A percentile compares a stretch with the other conserved stretches of the same genome.
These are phyloP conservation scores for Lanmaoa rubissima DNA, from an alignment of 768 basidiomycete genomes.

Conservation along the genomic window DNA sequence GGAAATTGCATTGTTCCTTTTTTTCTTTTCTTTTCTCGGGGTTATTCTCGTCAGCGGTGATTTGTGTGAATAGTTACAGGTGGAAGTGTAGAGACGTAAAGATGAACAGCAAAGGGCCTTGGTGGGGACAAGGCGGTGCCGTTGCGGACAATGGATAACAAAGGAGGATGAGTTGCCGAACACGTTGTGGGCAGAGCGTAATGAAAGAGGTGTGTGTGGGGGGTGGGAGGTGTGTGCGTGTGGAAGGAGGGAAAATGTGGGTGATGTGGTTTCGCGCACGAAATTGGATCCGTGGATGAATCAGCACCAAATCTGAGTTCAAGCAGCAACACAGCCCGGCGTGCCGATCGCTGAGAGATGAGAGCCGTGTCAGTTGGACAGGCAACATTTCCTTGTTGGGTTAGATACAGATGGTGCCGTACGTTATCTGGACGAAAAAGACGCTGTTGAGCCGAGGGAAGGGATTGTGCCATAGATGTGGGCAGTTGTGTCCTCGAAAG, in stretches of 20 bases:
- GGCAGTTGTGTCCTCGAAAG: conserved; percentile 32
- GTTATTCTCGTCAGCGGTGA: conserved; percentile 4
- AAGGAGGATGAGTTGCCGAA: conserved; percentile 6
- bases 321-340: conserved; percentile 20
- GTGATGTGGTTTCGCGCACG: neutral
- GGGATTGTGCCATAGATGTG: conserved; percentile 22
- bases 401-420: conserved; percentile 32
- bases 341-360: conserved; percentile 32
- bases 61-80: conserved; percentile 18
- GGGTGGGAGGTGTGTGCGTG: neutral
- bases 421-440: conserved; percentile 29
- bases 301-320: conserved; percentile 27
- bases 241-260: neutral
- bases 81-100: conserved; percentile 16
- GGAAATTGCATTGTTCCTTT: conserved; percentile 5
- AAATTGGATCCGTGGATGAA: conserved; percentile 14
- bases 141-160: conserved; percentile 13
- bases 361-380: conserved; percentile 32
- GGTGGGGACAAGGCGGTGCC: conserved; percentile 26
- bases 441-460: conserved; percentile 5
- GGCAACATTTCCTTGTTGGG: conserved; percentile 31
- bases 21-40: neutral
- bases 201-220: conserved; percentile 12
- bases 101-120: neutral
- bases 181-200: conserved; percentile 16